A percentile compares a stretch with the other conserved stretches of the same genome.
Evolutionary conservation across 306 rosid genomes (phyloP).

Genomic region (Malus asiatica): DNA sequence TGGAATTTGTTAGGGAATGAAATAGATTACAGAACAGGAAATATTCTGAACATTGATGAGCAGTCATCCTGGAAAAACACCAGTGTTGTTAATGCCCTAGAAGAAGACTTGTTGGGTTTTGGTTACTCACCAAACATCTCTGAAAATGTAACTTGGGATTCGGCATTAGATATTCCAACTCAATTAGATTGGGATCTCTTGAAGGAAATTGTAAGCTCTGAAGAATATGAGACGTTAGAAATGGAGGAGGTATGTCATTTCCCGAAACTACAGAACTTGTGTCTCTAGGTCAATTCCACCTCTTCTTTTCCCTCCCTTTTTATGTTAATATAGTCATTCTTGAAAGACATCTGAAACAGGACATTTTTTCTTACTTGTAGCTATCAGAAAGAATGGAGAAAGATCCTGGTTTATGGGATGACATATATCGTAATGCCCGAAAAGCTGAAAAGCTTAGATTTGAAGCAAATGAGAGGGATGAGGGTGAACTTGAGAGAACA

Average conservation of each 20-base stretch:
- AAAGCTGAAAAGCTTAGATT: conserved; percentile 81
- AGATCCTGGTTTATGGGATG: conserved; percentile 66
- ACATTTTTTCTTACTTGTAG: conserved; percentile 34
- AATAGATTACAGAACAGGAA: conserved; percentile 18
- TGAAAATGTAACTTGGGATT: conserved; percentile 43
- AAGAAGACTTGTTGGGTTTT: conserved; percentile 40
- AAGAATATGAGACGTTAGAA: conserved; percentile 75
- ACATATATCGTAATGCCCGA: conserved; percentile 78
- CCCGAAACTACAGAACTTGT: conserved; percentile 15
- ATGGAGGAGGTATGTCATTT: conserved; percentile 70
- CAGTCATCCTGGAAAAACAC: conserved; percentile 18
- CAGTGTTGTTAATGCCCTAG: conserved; percentile 58
- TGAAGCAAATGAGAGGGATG: conserved; percentile 95
- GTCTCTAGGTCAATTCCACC: conserved; percentile 5
- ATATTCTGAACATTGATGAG: conserved; percentile 25
- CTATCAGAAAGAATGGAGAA: conserved; percentile 72
- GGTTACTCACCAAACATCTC: conserved; percentile 32
- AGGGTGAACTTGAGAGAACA: conserved; percentile 95
- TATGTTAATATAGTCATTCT: conserved; percentile 14
- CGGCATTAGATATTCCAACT: conserved; percentile 37
- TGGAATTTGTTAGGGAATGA: conserved; percentile 64
- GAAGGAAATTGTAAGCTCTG: conserved; percentile 62
- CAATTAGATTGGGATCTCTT: conserved; percentile 71
- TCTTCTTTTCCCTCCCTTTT: conserved; percentile 6
- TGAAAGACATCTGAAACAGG: conserved; percentile 15